Evolutionary conservation across 495 filamentous ascomycete genomes (phyloP).

Genomic region (Xylaria telfairii): DNA sequence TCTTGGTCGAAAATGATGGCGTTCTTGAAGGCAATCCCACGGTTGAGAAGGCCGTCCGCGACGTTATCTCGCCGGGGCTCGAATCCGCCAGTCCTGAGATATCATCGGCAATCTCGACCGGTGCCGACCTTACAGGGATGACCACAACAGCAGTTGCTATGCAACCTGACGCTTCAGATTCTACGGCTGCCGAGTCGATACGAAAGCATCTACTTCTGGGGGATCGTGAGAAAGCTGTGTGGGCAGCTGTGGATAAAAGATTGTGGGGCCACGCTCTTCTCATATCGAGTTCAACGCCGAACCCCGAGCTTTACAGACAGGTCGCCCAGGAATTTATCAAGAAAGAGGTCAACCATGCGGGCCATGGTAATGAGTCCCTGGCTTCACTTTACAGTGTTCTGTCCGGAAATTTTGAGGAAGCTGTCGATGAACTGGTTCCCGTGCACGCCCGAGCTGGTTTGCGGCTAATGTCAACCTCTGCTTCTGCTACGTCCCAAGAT

Average conservation of each 20-base stretch:
- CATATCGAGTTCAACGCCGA: constrained; percentile 76
- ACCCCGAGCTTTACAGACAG: constrained; percentile 75
- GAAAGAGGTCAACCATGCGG: constrained; percentile 82
- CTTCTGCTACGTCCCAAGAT: constrained; percentile 68
- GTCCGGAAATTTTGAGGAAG: constrained; percentile 91
- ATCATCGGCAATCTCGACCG: constrained; percentile 32
- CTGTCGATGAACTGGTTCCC: constrained; percentile 95
- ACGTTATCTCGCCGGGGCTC: constrained; percentile 70
- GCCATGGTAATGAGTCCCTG: constrained; percentile 79
- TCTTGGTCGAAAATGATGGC: constrained; percentile 88
- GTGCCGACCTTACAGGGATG: constrained; percentile 33
- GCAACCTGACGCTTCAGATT: constrained; percentile 68
- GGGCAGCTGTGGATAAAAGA: constrained; percentile 90
- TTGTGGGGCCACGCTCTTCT: constrained; percentile 97
- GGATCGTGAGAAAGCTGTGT: constrained; percentile 89
- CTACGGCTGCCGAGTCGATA: constrained; percentile 69
- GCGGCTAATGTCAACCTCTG: constrained; percentile 79
- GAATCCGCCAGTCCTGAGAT: constrained; percentile 30
- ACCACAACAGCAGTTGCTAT: constrained; percentile 35
- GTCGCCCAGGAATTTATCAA: constrained; percentile 93
- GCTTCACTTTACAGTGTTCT: constrained; percentile 92
- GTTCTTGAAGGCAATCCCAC: constrained; percentile 72
- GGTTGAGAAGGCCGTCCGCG: constrained; percentile 74
- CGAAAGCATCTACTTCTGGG: constrained; percentile 75
- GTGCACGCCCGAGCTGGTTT: constrained; percentile 89